Conservation (phyloP, 495 filamentous ascomycete species). For the Thermochaetoides thermophila region DNA sequence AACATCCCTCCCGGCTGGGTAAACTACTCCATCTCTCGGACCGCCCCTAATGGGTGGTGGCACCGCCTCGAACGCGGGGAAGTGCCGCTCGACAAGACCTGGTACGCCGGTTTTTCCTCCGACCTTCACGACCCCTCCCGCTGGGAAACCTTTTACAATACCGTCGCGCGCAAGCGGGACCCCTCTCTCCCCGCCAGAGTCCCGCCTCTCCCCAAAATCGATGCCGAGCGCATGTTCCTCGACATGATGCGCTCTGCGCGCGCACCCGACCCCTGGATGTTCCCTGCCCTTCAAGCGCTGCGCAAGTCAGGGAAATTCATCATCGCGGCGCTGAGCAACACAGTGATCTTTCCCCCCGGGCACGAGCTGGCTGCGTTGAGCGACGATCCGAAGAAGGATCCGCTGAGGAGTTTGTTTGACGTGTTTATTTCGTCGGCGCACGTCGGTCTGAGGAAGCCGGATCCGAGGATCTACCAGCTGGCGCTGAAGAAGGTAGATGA, state of each 20-base stretch:
- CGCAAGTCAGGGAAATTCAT: conserved; percentile 48
- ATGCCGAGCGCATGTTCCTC: conserved; percentile 74
- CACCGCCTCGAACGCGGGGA: conserved; percentile 65
- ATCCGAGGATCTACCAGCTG: conserved; percentile 62
- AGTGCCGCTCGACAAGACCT: conserved; percentile 53
- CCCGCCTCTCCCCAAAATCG: conserved; percentile 56
- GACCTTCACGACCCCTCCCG: conserved; percentile 51
- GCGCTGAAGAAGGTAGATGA: conserved; percentile 50
- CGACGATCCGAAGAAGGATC: conserved; percentile 25
- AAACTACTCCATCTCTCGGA: conserved; percentile 71
- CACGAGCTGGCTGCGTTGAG: conserved; percentile 41
- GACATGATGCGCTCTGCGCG: conserved; percentile 74
- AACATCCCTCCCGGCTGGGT: conserved; percentile 76
- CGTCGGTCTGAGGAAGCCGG: conserved; percentile 77
- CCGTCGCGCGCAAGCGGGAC: conserved; percentile 19
- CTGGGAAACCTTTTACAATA: conserved; percentile 47
- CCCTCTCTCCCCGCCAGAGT: conserved; percentile 20
- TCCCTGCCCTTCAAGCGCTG: conserved; percentile 61
- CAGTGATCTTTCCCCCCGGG: conserved; percentile 59
- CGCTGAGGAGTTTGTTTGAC: conserved; percentile 52
- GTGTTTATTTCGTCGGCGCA: conserved; percentile 75
- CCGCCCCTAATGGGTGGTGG: conserved; percentile 74
- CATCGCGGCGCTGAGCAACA: conserved; percentile 77
- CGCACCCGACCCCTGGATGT: conserved; percentile 71
- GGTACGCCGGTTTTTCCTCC: conserved; percentile 59